These are phyloP conservation scores for Hortaea werneckii DNA, from an alignment of 2,329 filamentous ascomycete species.

Conservation along the genomic window DNA sequence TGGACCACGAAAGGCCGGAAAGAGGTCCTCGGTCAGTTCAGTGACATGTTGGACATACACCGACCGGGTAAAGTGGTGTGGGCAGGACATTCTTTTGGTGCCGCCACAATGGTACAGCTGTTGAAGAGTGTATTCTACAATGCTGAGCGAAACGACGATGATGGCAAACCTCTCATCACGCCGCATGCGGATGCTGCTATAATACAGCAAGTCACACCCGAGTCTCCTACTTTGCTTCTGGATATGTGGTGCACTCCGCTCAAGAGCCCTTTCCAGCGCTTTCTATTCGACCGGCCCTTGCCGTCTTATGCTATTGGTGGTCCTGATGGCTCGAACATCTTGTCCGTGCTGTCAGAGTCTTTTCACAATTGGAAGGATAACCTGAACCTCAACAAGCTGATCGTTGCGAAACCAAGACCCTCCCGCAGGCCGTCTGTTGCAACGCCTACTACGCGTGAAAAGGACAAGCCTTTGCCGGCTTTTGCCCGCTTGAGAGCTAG, in stretches of 20 bases:
- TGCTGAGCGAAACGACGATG: constrained; percentile 23
- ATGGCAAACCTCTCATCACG: constrained; percentile 50
- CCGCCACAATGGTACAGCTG: constrained; percentile 62
- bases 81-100: constrained; percentile 73
- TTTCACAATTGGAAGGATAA: constrained; percentile 73
- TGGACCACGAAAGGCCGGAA: constrained; percentile 25
- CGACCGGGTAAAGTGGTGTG: constrained; percentile 64
- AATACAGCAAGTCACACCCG: constrained; percentile 55
- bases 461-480: constrained; percentile 16
- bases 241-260: constrained; percentile 76
- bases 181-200: constrained; percentile 49
- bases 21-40: constrained; percentile 49
- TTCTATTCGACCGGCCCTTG: constrained; percentile 62
- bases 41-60: constrained; percentile 54
- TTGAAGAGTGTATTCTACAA: constrained; percentile 70
- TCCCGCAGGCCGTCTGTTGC: constrained; percentile 19
- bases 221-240: constrained; percentile 57
- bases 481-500: too few relatives aligned
- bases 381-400: constrained; percentile 55
- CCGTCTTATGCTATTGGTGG: constrained; percentile 52
- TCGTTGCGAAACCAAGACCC: constrained; percentile 37
- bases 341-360: constrained; percentile 64
- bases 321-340: constrained; percentile 44
- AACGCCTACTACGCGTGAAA: constrained; percentile 17
- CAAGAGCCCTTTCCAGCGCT: constrained; percentile 49